Evolutionary conservation across 257 asterid species (phyloP).

Genomic region (Perilla frutescens): DNA sequence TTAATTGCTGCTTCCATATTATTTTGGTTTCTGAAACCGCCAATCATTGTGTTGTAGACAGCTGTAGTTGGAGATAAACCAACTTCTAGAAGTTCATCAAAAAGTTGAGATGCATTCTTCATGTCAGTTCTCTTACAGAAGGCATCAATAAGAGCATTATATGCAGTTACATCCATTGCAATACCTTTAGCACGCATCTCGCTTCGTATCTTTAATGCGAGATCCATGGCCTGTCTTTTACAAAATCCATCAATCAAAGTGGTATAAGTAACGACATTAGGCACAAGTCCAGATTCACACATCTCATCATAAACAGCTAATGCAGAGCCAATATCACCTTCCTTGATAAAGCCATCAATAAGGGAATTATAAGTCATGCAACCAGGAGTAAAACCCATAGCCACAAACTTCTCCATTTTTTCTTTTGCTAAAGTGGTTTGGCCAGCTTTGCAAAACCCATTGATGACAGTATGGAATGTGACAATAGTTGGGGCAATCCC

Average conservation of each 20-base stretch:
- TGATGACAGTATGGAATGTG: constrained; percentile 59
- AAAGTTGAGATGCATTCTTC: constrained; percentile 64
- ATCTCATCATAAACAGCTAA: constrained; percentile 64
- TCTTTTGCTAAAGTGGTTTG: constrained; percentile 54
- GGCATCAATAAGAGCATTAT: constrained; percentile 66
- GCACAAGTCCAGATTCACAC: constrained; percentile 52
- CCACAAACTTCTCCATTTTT: constrained; percentile 52
- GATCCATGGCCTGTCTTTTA: constrained; percentile 51
- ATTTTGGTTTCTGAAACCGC: constrained; percentile 67
- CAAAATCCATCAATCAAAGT: constrained; percentile 71
- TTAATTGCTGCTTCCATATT: constrained; percentile 66
- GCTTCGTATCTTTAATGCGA: constrained; percentile 54
- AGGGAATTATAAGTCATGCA: constrained; percentile 74
- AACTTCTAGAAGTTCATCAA: constrained; percentile 61
- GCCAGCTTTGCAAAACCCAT: constrained; percentile 74
- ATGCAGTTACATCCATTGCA: constrained; percentile 67
- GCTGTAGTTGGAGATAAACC: constrained; percentile 69
- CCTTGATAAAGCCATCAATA: constrained; percentile 77
- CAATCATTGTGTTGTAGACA: constrained; percentile 77
- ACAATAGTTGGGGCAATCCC: constrained; percentile 63
- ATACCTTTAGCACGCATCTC: constrained; percentile 74
- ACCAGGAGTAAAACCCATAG: constrained; percentile 54
- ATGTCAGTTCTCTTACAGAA: constrained; percentile 80
- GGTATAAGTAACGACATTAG: constrained; percentile 74
- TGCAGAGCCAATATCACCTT: constrained; percentile 57